Evolutionary conservation across 2,329 filamentous ascomycete species (phyloP).

Genomic region (Elsinoe batatas): DNA sequence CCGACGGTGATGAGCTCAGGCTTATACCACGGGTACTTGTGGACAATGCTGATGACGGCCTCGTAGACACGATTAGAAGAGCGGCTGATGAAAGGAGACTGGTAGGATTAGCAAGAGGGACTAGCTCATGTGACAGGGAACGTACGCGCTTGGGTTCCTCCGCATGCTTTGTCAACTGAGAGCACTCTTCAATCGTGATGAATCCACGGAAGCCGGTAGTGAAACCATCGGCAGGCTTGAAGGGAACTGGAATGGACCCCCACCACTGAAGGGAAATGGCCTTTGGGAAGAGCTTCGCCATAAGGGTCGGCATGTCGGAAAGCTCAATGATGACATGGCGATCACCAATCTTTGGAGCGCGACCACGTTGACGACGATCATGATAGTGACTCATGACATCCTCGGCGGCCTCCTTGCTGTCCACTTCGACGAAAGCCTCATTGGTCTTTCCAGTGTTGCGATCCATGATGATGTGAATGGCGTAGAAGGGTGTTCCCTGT

Average conservation of each 20-base stretch:
- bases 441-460: constrained; percentile 47
- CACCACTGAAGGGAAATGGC: constrained; percentile 42
- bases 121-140: constrained; percentile 12
- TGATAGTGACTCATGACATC: constrained; percentile 30
- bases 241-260: constrained; percentile 26
- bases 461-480: constrained; percentile 50
- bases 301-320: constrained; percentile 40
- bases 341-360: constrained; percentile 37
- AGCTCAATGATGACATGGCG: constrained; percentile 38
- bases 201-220: constrained; percentile 44
- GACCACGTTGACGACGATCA: constrained; percentile 27
- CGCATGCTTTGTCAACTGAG: constrained; percentile 37
- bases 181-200: constrained; percentile 41
- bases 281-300: constrained; percentile 42
- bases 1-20: constrained; percentile 35
- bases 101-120: constrained; percentile 6
- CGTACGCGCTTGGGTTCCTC: constrained; percentile 41
- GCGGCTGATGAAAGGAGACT: constrained; percentile 42
- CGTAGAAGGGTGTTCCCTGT: constrained; percentile 28
- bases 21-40: constrained; percentile 46
- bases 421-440: constrained; percentile 44
- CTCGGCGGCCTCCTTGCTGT: constrained; percentile 29
- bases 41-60: constrained; percentile 40
- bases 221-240: constrained; percentile 32
- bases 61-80: constrained; percentile 46